Percentiles rank a stretch among this genome's conserved stretches.
phyloP scores from a whole-genome alignment of 352 stramenopile species.

The Achlya hypogyna region DNA sequence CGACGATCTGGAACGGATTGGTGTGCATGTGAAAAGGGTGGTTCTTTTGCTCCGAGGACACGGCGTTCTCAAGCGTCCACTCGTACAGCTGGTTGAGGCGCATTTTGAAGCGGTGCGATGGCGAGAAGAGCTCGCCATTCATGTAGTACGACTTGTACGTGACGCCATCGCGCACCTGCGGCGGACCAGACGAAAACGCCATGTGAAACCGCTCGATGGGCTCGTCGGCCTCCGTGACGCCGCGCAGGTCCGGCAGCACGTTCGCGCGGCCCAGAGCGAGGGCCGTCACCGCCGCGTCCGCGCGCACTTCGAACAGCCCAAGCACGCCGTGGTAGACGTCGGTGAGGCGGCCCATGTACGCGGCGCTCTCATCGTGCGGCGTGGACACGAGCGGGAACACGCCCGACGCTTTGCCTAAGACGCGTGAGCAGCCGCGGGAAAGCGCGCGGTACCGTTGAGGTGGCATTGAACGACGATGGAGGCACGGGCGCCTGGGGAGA shows the following conservation, averaged over 20 bases:
- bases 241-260: background rate
- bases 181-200: conserved; percentile 14
- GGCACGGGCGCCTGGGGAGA: conserved; percentile 46
- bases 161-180: conserved; percentile 33
- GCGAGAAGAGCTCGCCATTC: conserved; percentile 50
- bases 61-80: conserved; percentile 60
- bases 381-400: conserved; percentile 50
- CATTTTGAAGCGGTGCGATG: conserved; percentile 40
- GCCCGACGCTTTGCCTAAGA: conserved; percentile 21
- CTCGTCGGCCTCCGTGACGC: background rate
- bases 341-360: conserved; percentile 43
- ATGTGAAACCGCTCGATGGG: background rate
- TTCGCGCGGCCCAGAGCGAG: conserved; percentile 7
- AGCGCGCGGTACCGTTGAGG: conserved; percentile 19
- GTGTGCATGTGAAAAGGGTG: conserved; percentile 83
- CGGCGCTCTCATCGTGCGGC: conserved; percentile 29
- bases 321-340: conserved; percentile 53
- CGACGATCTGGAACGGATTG: conserved; percentile 75
- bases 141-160: conserved; percentile 69
- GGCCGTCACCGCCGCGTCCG: conserved; percentile 24
- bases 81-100: conserved; percentile 48
- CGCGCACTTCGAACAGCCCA: conserved; percentile 49
- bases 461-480: conserved; percentile 57
- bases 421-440: background rate
- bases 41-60: conserved; percentile 49